Evolutionary conservation across 1,139 yeast genomes (phyloP).

Genomic region (Debaryomyces udenii): DNA sequence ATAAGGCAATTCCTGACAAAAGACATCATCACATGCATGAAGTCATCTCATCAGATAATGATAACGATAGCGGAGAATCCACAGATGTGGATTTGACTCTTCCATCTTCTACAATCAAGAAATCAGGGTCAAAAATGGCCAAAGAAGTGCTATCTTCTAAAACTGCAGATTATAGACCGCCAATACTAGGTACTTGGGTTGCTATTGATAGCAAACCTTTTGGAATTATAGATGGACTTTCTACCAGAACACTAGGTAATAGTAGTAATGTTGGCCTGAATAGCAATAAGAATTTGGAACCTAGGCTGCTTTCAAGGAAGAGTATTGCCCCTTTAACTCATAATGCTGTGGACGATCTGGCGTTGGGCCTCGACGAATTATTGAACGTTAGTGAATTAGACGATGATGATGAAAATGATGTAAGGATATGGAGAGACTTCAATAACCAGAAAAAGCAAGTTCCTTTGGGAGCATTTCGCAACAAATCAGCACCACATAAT

Average conservation of each 20-base stretch:
- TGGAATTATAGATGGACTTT: conserved; percentile 91
- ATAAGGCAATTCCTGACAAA: conserved; percentile 18
- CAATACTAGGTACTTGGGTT: conserved; percentile 90
- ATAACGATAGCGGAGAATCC: conserved; percentile 69
- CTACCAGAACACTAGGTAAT: conserved; percentile 69
- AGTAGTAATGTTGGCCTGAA: conserved; percentile 1
- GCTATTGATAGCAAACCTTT: conserved; percentile 79
- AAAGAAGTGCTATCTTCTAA: conserved; percentile 89
- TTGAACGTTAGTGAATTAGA: conserved; percentile 87
- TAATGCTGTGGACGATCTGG: conserved; percentile 53
- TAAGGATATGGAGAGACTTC: conserved; percentile 55
- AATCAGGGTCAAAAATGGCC: conserved; percentile 72
- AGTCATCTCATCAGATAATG: conserved; percentile 25
- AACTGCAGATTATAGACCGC: conserved; percentile 85
- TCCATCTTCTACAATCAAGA: conserved; percentile 57
- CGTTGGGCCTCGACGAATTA: conserved; percentile 80
- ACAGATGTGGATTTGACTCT: conserved; percentile 86
- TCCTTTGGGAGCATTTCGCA: conserved; percentile 88
- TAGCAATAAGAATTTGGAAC: conserved; percentile 15
- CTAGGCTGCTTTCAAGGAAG: conserved; percentile 27
- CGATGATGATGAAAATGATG: conserved; percentile 67
- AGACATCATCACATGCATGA: conserved; percentile 5
- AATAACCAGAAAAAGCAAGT: conserved; percentile 57
- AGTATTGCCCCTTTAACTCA: conserved; percentile 19
- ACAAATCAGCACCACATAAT: conserved; percentile 59